These are phyloP conservation scores for Quillaja saponaria DNA, from an alignment of 306 rosid species.

Conservation along the genomic window DNA sequence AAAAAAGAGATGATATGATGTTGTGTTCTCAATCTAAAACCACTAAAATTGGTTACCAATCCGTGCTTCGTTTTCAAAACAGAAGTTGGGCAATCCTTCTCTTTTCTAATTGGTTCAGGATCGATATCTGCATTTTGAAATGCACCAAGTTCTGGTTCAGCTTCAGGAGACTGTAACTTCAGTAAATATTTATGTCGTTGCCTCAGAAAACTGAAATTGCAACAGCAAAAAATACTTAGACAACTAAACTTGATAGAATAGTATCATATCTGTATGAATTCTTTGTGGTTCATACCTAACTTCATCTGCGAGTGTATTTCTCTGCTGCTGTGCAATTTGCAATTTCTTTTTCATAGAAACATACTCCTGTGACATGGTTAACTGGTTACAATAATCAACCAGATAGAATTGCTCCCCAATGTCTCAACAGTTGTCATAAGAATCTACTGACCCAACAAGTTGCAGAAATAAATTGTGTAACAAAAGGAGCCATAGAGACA, in stretches of 20 bases:
- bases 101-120: slow-evolving; percentile 18
- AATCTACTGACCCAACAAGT: neutral
- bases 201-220: slow-evolving; percentile 57
- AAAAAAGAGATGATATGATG: neutral
- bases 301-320: slow-evolving; percentile 48
- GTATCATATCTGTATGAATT: neutral
- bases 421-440: too few relatives aligned
- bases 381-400: too few relatives aligned
- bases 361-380: slow-evolving; percentile 52
- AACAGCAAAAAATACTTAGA: slow-evolving; percentile 1
- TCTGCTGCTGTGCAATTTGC: slow-evolving; percentile 28
- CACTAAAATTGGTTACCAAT: slow-evolving; percentile 3
- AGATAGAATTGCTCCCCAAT: too few relatives aligned
- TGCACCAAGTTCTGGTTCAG: slow-evolving; percentile 22
- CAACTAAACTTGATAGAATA: slow-evolving; percentile 2
- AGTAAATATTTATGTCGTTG: slow-evolving; percentile 34
- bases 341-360: slow-evolving; percentile 51
- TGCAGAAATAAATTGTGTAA: neutral
- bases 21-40: slow-evolving; percentile 8
- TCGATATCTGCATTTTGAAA: slow-evolving; percentile 22
- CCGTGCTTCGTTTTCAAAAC: slow-evolving; percentile 6
- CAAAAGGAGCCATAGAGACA: too few relatives aligned
- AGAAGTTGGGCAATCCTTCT: slow-evolving; percentile 23
- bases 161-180: slow-evolving; percentile 29
- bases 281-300: slow-evolving; percentile 44